A percentile compares a stretch with the other conserved stretches of the same genome.
Evolutionary conservation across 2,329 filamentous ascomycete species (phyloP).

Genomic region (Huntiella bhutanensis): DNA sequence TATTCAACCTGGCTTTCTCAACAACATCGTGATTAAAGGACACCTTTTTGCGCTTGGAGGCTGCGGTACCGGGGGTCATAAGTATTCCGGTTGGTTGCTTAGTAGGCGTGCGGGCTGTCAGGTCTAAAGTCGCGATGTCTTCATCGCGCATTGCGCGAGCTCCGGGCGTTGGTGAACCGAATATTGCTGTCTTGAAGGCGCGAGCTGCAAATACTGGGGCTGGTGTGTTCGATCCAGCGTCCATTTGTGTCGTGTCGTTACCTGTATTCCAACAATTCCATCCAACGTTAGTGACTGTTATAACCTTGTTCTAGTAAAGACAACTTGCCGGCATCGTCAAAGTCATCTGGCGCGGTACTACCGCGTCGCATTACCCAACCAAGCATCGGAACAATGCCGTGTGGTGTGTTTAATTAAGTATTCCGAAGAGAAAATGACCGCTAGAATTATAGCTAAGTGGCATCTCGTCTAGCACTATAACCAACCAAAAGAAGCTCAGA

Average conservation of each 20-base stretch:
- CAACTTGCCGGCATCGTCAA: slow-evolving; percentile 5
- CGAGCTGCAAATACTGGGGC: slow-evolving; percentile 48
- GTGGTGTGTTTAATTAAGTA: background rate
- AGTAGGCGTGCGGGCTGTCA: slow-evolving; percentile 23
- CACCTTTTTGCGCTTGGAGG: slow-evolving; percentile 42
- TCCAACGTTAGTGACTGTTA: background rate
- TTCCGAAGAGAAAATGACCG: too few species aligned
- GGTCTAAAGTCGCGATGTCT: slow-evolving; percentile 14
- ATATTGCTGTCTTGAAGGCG: slow-evolving; percentile 43
- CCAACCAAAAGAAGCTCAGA: too few species aligned
- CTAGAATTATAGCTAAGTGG: too few species aligned
- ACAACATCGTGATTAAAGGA: slow-evolving; percentile 42
- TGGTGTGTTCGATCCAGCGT: slow-evolving; percentile 40
- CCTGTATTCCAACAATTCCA: background rate
- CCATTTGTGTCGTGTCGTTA: slow-evolving; percentile 27
- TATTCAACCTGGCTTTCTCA: slow-evolving; percentile 20
- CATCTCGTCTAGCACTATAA: too few species aligned
- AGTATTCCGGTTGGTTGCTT: slow-evolving; percentile 37
- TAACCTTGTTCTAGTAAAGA: background rate
- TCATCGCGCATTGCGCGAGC: slow-evolving; percentile 17
- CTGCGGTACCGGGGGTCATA: slow-evolving; percentile 42
- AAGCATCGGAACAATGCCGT: slow-evolving; percentile 24
- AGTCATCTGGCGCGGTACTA: slow-evolving; percentile 20
- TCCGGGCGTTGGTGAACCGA: slow-evolving; percentile 34
- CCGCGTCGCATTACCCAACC: slow-evolving; percentile 39